Base-by-base conservation (phyloP, 352 stramenopile genomes). In the Globisporangium middletonii region DNA sequence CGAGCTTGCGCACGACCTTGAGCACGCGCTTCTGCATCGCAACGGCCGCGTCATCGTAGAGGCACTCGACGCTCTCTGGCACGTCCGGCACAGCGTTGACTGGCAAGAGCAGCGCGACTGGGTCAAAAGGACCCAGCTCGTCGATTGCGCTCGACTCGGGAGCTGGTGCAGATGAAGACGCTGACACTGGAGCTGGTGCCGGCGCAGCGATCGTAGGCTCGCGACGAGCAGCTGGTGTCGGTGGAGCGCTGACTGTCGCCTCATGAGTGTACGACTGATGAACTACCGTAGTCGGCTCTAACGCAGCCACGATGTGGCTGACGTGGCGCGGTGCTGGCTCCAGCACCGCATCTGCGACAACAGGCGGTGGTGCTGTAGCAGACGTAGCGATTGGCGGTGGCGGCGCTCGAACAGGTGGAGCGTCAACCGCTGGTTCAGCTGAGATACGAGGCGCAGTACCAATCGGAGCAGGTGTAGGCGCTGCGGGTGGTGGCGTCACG, bases 1-100 rank as follows among this genome's bases (percentile, higher is more conserved):
- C 64, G n/a, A 86, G 44, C 54, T 83, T 88, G 43, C 43, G 43
- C 43, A 19, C 19, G n/a, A 26, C n/a, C 55, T 83, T 86, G 57
- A 89, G 65, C 4, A 72, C 69, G 50, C 88, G 86, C 50, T 86
- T 91, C 55, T 93, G 75, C 73, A 91, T 85, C 46, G 83, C 68
- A 6, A 72, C 60, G 2, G 83, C 83, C 3, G 68, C 72, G 12
- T 71, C 72, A 49, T 91, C 75, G 50, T 79, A 93, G 12, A 91
- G 63, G 42, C 73, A 86, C 26, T 78, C 65, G 35, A 91, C 52
- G 42, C 60, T 66, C 28, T 85, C 75, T 0, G 80, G 79, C 9
- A 89, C 55, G 3, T 63, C 57, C 0, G 80, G 83, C 7, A 89
- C 65, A 1, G 55, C 38, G 30, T 75, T 55, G 27, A 89, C 61